Base-by-base conservation (phyloP, 1,284 basidiomycete species). In the Cutaneotrichosporon cavernicola region DNA sequence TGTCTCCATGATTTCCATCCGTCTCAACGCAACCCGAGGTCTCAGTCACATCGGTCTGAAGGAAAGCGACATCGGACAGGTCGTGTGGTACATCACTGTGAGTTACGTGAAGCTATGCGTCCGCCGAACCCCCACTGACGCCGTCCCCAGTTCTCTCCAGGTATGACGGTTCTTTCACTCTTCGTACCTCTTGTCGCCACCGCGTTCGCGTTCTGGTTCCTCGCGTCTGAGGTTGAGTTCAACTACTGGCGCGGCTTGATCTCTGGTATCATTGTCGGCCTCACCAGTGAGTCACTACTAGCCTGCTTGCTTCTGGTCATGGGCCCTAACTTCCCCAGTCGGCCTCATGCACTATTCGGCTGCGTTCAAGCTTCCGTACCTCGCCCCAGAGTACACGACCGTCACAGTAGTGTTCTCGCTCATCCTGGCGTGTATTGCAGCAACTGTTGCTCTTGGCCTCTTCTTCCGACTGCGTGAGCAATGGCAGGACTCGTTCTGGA, bases 261-360 rank as follows among this genome's bases (percentile, higher is more conserved):
- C 82, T 66, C 89, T 85, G 69, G 91, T 85, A 55, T 90, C 81
- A 79, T 93, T 86, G 79, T 94, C 88, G 70, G 88, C 82, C 56
- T 91, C 85, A 65, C 92, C 87, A 81, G 94, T 91, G 72, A 91
- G 81, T 64, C 49, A 26, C 18, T 14, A n/a, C 31, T 47, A 13
- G 14, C 31, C 30, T 30, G 32, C 18, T 34, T 21, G 18, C 7
- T 3, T n/a, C 10, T 10, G 5, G 11, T 5, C 49, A 30, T 22
- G 22, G 40, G 8, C 56, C 14, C 46, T 34, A 50, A 51, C 47
- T 46, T 7, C 14, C 50, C 6, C 62, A 76, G 76, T 78, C 67
- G 72, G 74, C 69, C 73, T 82, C 50, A 82, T 83, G 81, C 82
- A 83, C 75, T 83, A 82, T 72, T 81, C 81, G 36, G 82, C 82